Conservation (phyloP, 2,329 filamentous ascomycete species). For the Thielaviopsis populi region DNA sequence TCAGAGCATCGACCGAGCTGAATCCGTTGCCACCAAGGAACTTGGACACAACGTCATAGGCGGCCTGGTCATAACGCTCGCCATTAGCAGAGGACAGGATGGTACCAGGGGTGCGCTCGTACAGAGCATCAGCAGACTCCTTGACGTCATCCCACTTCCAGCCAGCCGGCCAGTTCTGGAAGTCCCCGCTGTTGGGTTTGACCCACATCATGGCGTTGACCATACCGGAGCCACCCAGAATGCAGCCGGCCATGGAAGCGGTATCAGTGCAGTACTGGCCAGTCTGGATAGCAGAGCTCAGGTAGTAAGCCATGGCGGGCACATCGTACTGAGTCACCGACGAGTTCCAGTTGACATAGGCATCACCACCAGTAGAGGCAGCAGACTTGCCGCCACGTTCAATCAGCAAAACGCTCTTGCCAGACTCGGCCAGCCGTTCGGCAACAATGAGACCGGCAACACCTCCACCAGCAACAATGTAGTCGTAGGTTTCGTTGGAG, state of each 20-base stretch:
- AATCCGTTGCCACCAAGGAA: conserved; percentile 48
- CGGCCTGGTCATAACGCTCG: conserved; percentile 48
- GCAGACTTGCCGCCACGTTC: conserved; percentile 47
- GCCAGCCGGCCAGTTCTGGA: conserved; percentile 54
- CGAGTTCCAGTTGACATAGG: conserved; percentile 46
- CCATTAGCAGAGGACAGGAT: conserved; percentile 50
- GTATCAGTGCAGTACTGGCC: conserved; percentile 54
- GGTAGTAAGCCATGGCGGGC: conserved; percentile 50
- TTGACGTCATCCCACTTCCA: conserved; percentile 53
- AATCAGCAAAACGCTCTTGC: conserved; percentile 50
- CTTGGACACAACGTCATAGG: conserved; percentile 46
- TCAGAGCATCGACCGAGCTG: conserved; percentile 41
- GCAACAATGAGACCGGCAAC: conserved; percentile 24
- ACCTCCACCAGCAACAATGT: conserved; percentile 24
- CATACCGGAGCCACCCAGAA: conserved; percentile 51
- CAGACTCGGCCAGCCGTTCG: conserved; percentile 27
- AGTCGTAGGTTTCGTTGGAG: conserved; percentile 28
- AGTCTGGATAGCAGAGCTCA: conserved; percentile 49
- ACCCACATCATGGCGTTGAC: conserved; percentile 57
- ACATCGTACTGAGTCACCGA: conserved; percentile 56
- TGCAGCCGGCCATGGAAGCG: conserved; percentile 56
- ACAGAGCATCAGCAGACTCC: conserved; percentile 44
- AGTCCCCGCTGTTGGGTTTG: conserved; percentile 47
- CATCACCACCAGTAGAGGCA: conserved; percentile 45
- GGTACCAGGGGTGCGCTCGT: conserved; percentile 55